Conservation (phyloP, 148 eudicot species). For the Rhododendron vialii region DNA sequence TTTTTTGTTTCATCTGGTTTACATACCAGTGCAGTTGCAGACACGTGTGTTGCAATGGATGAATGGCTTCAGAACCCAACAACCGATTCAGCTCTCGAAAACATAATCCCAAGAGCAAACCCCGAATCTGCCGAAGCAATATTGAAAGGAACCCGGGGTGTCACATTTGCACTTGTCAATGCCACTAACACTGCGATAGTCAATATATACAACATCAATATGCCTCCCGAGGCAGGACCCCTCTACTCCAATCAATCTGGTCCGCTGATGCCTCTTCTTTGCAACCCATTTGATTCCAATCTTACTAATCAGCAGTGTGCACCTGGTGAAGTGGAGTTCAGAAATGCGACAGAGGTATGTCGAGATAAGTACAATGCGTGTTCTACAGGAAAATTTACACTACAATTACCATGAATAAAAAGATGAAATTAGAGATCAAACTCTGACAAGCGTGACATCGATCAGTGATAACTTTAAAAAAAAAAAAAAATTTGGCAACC, state of each 20-base stretch:
- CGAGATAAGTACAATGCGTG: background rate
- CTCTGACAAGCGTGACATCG: background rate
- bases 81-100: slow-evolving; percentile 23
- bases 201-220: slow-evolving; percentile 15
- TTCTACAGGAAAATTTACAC: background rate
- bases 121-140: slow-evolving; percentile 4
- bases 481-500: background rate
- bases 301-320: slow-evolving; percentile 17
- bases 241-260: slow-evolving; percentile 29
- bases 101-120: slow-evolving; percentile 21
- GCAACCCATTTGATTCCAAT: slow-evolving; percentile 22
- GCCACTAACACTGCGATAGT: slow-evolving; percentile 12
- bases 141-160: slow-evolving; percentile 15
- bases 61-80: slow-evolving; percentile 36
- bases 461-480: background rate
- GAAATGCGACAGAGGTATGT: slow-evolving; percentile 28
- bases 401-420: background rate
- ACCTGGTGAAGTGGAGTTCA: slow-evolving; percentile 17
- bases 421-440: background rate
- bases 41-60: slow-evolving; percentile 34
- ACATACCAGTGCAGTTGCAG: slow-evolving; percentile 23
- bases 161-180: slow-evolving; percentile 20
- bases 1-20: background rate
- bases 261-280: slow-evolving; percentile 24
- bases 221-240: slow-evolving; percentile 16